Evolutionary conservation across 768 basidiomycete species (phyloP), one percentile per base, ranked within the genome.

Genomic region (Boletellus sp.): DNA sequence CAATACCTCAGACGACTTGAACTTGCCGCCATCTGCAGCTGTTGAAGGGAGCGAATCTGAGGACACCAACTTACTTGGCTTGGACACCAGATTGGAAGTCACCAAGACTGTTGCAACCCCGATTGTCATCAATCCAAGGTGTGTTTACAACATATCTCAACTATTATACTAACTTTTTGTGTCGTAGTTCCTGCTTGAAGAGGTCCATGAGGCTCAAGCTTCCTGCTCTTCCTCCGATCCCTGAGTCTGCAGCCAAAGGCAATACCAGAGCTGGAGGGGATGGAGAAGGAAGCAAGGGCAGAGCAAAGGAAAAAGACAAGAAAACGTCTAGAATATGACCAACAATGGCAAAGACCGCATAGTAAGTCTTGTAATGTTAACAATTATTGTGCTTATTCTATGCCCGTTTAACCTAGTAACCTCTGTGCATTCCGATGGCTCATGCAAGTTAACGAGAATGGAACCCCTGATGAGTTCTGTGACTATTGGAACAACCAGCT

Each of bases 361-460:
- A 35, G 44, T 45, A 45, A 36, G 13, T 35, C 15, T 8, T n/a
- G 2, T 26, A 1, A n/a, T 41, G 6, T 10, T 16, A 16, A 38
- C 12, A 20, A 38, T 23, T 22, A 4, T n/a, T 8, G 6, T 3
- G 12, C 40, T n/a, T 6, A 24, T 6, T 13, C 12, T 15, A 15
- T 13, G 23, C 23, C 23, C 6, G 8, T 41, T 7, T 7, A 26
- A 41, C 8, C 6, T 16, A 45, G 44, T 4, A 45, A 45, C 22
- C 44, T 45, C 31, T 45, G 44, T 23, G 34, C 34, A 24, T 35
- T 45, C 33, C 44, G 22, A 6, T 45, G 44, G 44, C 44, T 45
- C 7, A 20, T 15, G 5, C 44, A 45, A 19, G 2, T 45, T 1
- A 45, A 45, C 16, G 10, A 35, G n/a, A 45, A 26, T 16, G 16